Base-by-base conservation (phyloP, 129 eudicot genomes). In the Centella asiatica region DNA sequence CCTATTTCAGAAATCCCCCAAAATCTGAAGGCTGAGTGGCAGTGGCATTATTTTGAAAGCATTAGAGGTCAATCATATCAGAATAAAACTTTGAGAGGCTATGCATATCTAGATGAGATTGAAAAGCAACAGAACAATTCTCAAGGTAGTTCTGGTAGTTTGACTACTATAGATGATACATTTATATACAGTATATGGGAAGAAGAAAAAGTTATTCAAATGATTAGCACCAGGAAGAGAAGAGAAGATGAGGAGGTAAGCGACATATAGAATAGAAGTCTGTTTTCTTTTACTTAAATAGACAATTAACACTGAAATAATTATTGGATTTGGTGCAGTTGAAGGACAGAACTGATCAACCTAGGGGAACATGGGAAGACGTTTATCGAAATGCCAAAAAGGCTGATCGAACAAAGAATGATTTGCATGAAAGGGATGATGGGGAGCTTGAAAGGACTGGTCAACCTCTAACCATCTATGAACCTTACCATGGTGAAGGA, bases 401-500 rank as follows among this genome's bases (percentile, higher is more conserved):
- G 72, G 98, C 86, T n/a, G 98, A 82, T 32, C 78, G 90, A 60
- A 40, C 68, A 27, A 83, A 66, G 69, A 83, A 87, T 59, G 90
- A 87, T 60, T 78, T 92, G 81, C 98, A 82, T 68, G 99, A 92
- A 75, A 87, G 94, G 64, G 98, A 87, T 61, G 98, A 92, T 51
- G 96, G 96, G 5, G 98, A 92, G 79, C 90, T 92, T 59, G 96
- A 87, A 72, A 84, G 99, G 60, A 84, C 96, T 2, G 96, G 96
- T 33, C 99, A 92, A 77, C 90, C 95, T 18, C 69, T 92, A 55
- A 73, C 84, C 71, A 84, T 90, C 32, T 81, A 93, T 57, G 99
- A 93, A 74, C 99, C 99, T 71, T 93, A 84, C 76, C 77, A 73
- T 70, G 99, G 99, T 44, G 95, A 80, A 73, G 99, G 99, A 57